phyloP scores from a whole-genome alignment of 1,284 basidiomycete species.

The Moesziomyces parantarcticus region DNA sequence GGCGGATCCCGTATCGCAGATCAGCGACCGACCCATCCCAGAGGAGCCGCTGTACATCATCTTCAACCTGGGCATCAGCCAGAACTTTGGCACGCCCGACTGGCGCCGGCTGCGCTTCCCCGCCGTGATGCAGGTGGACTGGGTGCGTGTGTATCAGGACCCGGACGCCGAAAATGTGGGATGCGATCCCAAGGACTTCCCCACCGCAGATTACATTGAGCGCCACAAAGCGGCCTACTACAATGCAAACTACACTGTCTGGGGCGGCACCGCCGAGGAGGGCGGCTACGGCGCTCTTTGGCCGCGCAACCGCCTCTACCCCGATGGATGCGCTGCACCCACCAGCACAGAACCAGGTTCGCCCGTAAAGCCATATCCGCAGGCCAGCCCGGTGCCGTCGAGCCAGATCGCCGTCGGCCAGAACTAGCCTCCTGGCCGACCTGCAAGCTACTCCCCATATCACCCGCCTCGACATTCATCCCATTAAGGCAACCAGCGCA shows the following conservation, averaged over 20 bases:
- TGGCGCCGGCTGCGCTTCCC: constrained; percentile 49
- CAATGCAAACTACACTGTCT: constrained; percentile 56
- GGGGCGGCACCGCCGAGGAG: constrained; percentile 51
- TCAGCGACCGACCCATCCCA: constrained; percentile 47
- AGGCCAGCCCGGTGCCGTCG: constrained; percentile 34
- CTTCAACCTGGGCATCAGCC: constrained; percentile 58
- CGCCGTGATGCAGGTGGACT: constrained; percentile 49
- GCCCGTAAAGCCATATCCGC: constrained; percentile 41
- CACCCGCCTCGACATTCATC: too few species aligned
- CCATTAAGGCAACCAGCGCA: too few species aligned
- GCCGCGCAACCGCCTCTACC: constrained; percentile 56
- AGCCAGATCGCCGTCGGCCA: constrained; percentile 35
- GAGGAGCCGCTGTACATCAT: constrained; percentile 60
- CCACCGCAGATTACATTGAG: constrained; percentile 73
- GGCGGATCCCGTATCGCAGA: constrained; percentile 71
- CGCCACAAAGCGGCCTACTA: constrained; percentile 52
- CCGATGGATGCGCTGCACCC: constrained; percentile 35
- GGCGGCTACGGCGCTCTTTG: constrained; percentile 60
- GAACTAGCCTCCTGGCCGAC: constrained; percentile 15
- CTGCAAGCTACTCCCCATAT: too few species aligned
- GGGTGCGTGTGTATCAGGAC: constrained; percentile 57
- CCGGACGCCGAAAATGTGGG: constrained; percentile 49
- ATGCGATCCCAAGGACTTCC: constrained; percentile 69
- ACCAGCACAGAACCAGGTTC: constrained; percentile 36
- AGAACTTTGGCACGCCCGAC: constrained; percentile 50